Base-by-base conservation (phyloP, 164 flowering plant genomes). In the Sextonia rubra region DNA sequence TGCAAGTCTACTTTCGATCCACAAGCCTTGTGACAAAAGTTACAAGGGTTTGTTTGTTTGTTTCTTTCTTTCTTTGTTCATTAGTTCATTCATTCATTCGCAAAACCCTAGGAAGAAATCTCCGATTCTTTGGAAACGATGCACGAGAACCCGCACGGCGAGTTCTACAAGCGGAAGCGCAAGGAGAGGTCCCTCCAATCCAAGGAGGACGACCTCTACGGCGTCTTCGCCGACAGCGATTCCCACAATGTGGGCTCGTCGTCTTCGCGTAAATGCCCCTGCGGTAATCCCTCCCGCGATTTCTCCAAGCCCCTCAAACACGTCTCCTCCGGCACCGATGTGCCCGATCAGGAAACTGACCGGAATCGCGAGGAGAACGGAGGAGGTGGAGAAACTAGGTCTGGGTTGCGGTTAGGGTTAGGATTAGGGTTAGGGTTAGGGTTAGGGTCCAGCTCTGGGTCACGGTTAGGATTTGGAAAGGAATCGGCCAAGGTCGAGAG, bases 71-170 rank as follows among this genome's bases (percentile, higher is more conserved):
- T n/a, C n/a, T n/a, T n/a, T n/a, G n/a, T n/a, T n/a, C n/a, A 37
- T 37, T 37, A 37, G 44, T 1, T 37, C 44, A 7, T 37, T 37
- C 44, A 37, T 37, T 37, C 11, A 37, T 37, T 7, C 8, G 8
- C 44, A 37, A 52, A 52, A 52, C 58, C 58, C 58, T 52, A 52
- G 7, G 20, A 18, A 52, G 58, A 52, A 52, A 52, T 15, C 58
- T 52, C n/a, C 20, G n/a, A 52, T 3, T 15, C 3, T 37, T 30
- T 32, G 58, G 58, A 52, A 20, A 17, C 1, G 58, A 89, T 91
- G 98, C 94, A 89, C 25, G 93, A 89, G 25, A 73, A 89, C 70
- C 92, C 91, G 80, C 82, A 91, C 37, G 98, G 97, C 0, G 98
- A 95, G 72, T 95, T 85, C 73, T 89, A 86, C 70, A 88, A 85